Conservation (phyloP, 805 yeast species). For the Kazachstania africana region DNA sequence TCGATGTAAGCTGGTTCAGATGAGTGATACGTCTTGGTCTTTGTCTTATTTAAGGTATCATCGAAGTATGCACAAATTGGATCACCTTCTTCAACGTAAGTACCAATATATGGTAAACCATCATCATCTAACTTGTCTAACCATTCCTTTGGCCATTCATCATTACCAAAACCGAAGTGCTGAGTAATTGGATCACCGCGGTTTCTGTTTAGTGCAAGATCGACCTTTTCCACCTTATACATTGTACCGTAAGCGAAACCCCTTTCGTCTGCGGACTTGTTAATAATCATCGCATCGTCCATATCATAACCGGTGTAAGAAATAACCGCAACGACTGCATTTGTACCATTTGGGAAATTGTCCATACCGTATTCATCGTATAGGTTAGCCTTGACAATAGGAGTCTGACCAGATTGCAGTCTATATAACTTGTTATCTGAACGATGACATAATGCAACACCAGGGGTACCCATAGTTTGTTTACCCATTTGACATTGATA, state of each 20-base stretch:
- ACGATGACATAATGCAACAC: conserved; percentile 85
- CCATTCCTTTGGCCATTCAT: conserved; percentile 90
- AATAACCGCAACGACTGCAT: conserved; percentile 97
- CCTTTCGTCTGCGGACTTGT: conserved; percentile 94
- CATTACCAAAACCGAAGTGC: conserved; percentile 89
- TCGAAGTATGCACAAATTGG: conserved; percentile 90
- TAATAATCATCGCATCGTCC: conserved; percentile 99
- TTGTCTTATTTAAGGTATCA: conserved; percentile 82
- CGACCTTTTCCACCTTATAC: conserved; percentile 87
- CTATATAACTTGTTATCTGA: conserved; percentile 91
- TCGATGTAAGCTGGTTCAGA: conserved; percentile 91
- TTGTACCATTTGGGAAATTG: conserved; percentile 95
- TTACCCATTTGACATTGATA: conserved; percentile 99
- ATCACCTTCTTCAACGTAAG: conserved; percentile 85
- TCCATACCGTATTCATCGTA: conserved; percentile 97
- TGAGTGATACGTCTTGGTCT: conserved; percentile 85
- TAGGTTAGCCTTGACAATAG: conserved; percentile 85
- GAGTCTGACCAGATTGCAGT: conserved; percentile 92
- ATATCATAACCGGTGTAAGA: conserved; percentile 98
- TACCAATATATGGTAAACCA: conserved; percentile 87
- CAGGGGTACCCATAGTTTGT: conserved; percentile 99
- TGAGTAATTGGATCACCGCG: conserved; percentile 92
- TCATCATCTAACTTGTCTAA: conserved; percentile 77
- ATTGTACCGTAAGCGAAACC: conserved; percentile 97
- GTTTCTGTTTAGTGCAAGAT: conserved; percentile 62